Base-by-base conservation (phyloP, 495 filamentous ascomycete genomes). In the Cercophora samala region DNA sequence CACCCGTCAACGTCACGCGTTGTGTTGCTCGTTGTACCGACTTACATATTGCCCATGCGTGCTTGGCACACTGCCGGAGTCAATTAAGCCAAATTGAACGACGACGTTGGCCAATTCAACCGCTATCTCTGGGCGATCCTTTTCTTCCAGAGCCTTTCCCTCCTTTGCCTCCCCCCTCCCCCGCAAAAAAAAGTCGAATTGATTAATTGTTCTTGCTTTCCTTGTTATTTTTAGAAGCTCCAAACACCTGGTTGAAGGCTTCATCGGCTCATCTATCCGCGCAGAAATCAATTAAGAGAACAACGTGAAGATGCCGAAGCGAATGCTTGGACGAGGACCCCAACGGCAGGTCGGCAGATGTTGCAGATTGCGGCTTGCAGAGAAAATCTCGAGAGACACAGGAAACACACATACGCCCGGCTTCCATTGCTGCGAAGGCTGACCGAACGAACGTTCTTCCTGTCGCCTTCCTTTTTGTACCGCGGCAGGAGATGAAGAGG, bases 121-220 rank as follows among this genome's bases (percentile, higher is more conserved):
- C 58, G 58, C 58, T 60, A 60, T 60, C 58, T 18, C 18, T 60
- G 58, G 26, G 4, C 24, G 17, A 60, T 60, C 58, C n/a, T 21
- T 56, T 46, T 46, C 37, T 46, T 46, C 37, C 37, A 46, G 37
- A 46, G 37, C 37, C 37, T 46, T 46, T 46, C 37, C 13, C 13
- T 46, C 37, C 9, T 13, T 46, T 29, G 26, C 26, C 26, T 1
- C 26, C 26, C 26, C 2, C 26, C 26, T 3, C 22, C 53, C 53
- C 53, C 53, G 53, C 53, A 23, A 56, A 5, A 23, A 56, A 23
- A 23, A 56, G 13, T 23, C 19, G 53, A 56, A 56, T 66, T 66
- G 37, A 66, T 64, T 60, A 64, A 61, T 66, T 69, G 59, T 66
- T 69, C 56, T 66, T 64, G 64, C 64, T 54, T 21, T 56, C 9